These are phyloP conservation scores for Sporisorium scitamineum DNA, from an alignment of 1,284 basidiomycete species.

Conservation along the genomic window DNA sequence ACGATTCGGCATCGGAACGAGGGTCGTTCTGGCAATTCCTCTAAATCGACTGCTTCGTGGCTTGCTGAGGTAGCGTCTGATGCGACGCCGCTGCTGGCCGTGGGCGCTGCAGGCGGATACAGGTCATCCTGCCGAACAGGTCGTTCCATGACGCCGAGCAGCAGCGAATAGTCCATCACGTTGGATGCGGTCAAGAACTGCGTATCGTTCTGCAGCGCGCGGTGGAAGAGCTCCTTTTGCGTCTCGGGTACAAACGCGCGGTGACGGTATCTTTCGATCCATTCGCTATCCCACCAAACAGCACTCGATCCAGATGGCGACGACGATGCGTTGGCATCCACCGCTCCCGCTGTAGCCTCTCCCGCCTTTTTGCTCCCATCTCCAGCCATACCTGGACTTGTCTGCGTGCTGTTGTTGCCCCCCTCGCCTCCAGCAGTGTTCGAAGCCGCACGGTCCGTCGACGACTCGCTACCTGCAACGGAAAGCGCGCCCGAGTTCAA, in stretches of 20 bases:
- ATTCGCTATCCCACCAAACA: slow-evolving; percentile 58
- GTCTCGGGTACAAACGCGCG: slow-evolving; percentile 56
- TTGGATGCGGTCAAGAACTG: slow-evolving; percentile 59
- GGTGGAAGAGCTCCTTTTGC: slow-evolving; percentile 52
- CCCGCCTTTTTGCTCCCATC: slow-evolving; percentile 3
- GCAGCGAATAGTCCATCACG: slow-evolving; percentile 66
- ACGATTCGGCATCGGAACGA: slow-evolving; percentile 57
- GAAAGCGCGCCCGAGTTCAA: slow-evolving; percentile 29
- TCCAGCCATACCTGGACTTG: slow-evolving; percentile 9
- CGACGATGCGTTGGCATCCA: slow-evolving; percentile 12
- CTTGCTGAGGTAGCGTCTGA: background rate
- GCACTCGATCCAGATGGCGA: slow-evolving; percentile 23
- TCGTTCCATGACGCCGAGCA: slow-evolving; percentile 58
- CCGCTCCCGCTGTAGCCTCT: slow-evolving; percentile 2
- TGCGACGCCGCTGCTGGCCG: slow-evolving; percentile 2
- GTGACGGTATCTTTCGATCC: slow-evolving; percentile 48
- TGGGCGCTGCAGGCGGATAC: slow-evolving; percentile 31
- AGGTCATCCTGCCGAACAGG: slow-evolving; percentile 38
- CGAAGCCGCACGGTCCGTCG: background rate
- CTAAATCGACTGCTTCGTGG: slow-evolving; percentile 11
- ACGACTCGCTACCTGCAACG: background rate
- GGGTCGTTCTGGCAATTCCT: slow-evolving; percentile 24
- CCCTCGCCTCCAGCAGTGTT: background rate
- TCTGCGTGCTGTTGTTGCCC: slow-evolving; percentile 6
- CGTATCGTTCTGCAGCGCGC: slow-evolving; percentile 58